Evolutionary conservation across 495 filamentous ascomycete species (phyloP).

Genomic region (Xylaria flabelliformis): DNA sequence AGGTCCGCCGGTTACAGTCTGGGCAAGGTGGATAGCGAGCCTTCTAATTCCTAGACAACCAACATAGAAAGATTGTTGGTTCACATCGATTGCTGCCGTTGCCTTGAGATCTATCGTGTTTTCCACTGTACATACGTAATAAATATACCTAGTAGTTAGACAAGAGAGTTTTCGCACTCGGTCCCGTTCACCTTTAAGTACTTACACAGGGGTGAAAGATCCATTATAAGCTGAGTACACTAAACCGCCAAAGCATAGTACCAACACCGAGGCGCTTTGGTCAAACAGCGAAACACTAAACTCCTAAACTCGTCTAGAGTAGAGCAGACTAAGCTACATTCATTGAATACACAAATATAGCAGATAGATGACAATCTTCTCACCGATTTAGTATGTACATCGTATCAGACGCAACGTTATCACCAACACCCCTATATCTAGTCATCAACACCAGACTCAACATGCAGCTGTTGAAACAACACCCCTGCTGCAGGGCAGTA

Average conservation of each 20-base stretch:
- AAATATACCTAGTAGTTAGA: not conserved
- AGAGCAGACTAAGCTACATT: not conserved
- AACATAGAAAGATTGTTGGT: not conserved
- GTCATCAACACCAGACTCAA: conserved; percentile 6
- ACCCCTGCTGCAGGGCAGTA: conserved; percentile 3
- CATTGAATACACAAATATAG: not conserved
- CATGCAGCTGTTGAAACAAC: conserved; percentile 26
- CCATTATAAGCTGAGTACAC: not conserved
- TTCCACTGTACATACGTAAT: not conserved
- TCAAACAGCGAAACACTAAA: not conserved
- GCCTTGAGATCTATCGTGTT: conserved; percentile 2
- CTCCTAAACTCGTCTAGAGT: not conserved
- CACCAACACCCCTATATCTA: not conserved
- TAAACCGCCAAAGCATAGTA: not conserved
- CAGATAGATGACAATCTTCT: not conserved
- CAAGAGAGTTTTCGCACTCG: not conserved
- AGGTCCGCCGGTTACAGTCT: not conserved
- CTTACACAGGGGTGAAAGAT: not conserved
- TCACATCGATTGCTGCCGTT: conserved; percentile 5
- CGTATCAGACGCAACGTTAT: conserved; percentile 3
- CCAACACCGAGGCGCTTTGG: not conserved
- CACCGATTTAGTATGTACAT: conserved; percentile 6
- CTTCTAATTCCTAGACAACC: not conserved
- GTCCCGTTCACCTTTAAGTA: not conserved
- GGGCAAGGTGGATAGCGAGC: conserved; percentile 7